Percentiles rank a stretch among this genome's conserved stretches.
These are phyloP conservation scores for Tuber umbilicatum DNA, from an alignment of 495 filamentous ascomycete species.

Conservation along the genomic window DNA sequence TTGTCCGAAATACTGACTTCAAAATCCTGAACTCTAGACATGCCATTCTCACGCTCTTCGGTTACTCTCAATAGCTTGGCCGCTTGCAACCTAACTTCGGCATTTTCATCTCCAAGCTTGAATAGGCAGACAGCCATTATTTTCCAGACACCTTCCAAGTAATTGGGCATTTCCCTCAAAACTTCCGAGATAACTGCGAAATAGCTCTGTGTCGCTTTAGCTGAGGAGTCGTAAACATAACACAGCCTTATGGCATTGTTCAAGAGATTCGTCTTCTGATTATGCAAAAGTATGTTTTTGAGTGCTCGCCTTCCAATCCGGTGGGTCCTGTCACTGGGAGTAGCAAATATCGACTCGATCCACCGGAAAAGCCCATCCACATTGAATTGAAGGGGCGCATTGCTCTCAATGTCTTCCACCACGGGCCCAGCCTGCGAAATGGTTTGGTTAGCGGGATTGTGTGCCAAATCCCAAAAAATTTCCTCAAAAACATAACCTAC, in stretches of 20 bases:
- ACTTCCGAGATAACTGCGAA: constrained; percentile 88
- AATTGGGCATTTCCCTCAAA: constrained; percentile 69
- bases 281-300: constrained; percentile 84
- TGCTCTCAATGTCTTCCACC: constrained; percentile 76
- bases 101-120: constrained; percentile 82
- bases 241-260: constrained; percentile 83
- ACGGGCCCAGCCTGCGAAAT: constrained; percentile 65
- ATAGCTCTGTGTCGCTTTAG: constrained; percentile 87
- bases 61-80: constrained; percentile 74
- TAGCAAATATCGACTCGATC: constrained; percentile 90
- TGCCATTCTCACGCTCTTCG: constrained; percentile 76
- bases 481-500: constrained; percentile 47
- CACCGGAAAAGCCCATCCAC: constrained; percentile 84
- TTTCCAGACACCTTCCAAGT: constrained; percentile 81
- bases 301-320: constrained; percentile 84
- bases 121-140: constrained; percentile 80
- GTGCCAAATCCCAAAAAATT: neutral
- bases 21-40: constrained; percentile 87
- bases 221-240: constrained; percentile 59
- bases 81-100: constrained; percentile 79
- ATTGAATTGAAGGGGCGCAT: constrained; percentile 78
- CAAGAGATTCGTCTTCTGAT: constrained; percentile 73
- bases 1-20: constrained; percentile 98
- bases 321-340: constrained; percentile 80
- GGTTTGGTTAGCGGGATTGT: constrained; percentile 8